phyloP scores from a whole-genome alignment of 2,329 filamentous ascomycete species.

The Ascochyta koolunga region DNA sequence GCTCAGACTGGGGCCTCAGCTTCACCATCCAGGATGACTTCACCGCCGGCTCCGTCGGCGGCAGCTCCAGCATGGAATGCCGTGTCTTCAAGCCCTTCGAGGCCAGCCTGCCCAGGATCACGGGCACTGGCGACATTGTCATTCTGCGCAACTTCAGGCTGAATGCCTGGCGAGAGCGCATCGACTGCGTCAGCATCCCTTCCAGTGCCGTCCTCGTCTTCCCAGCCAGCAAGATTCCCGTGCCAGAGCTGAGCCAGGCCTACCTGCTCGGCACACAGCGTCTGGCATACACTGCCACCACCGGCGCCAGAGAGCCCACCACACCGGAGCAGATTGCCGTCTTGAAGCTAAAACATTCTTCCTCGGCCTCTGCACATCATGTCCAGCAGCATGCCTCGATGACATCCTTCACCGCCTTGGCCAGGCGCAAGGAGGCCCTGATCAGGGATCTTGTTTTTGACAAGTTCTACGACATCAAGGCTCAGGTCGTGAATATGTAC shows the following conservation, averaged over 20 bases:
- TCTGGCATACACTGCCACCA: conserved; percentile 14
- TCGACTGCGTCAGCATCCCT: conserved; percentile 19
- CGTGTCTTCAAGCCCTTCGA: conserved; percentile 30
- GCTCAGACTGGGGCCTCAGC: conserved; percentile 55
- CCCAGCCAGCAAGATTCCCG: conserved; percentile 24
- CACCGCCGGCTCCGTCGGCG: conserved; percentile 17
- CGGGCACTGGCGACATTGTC: conserved; percentile 66
- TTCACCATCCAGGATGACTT: conserved; percentile 51
- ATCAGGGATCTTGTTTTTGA: conserved; percentile 66
- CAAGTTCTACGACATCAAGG: conserved; percentile 72
- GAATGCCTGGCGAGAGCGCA: conserved; percentile 21
- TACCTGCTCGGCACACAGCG: conserved; percentile 24
- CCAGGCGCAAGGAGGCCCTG: conserved; percentile 52
- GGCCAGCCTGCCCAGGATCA: conserved; percentile 52
- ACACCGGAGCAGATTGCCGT: conserved; percentile 32
- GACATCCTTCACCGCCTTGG: conserved; percentile 6
- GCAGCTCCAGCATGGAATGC: conserved; percentile 25
- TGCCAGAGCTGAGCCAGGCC: conserved; percentile 25
- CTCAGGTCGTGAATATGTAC: conserved; percentile 69
- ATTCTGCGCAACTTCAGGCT: conserved; percentile 56
- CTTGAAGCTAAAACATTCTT: conserved; percentile 31
- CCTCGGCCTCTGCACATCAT: conserved; percentile 19
- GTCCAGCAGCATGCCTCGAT: conserved; percentile 23
- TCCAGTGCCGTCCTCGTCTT: conserved; percentile 23
- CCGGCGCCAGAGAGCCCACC: conserved; percentile 14